Percentiles rank a stretch among this genome's conserved stretches.
These are phyloP conservation scores for Circinella umbellata DNA, from an alignment of 371 early-diverging fungal species.

Conservation along the genomic window DNA sequence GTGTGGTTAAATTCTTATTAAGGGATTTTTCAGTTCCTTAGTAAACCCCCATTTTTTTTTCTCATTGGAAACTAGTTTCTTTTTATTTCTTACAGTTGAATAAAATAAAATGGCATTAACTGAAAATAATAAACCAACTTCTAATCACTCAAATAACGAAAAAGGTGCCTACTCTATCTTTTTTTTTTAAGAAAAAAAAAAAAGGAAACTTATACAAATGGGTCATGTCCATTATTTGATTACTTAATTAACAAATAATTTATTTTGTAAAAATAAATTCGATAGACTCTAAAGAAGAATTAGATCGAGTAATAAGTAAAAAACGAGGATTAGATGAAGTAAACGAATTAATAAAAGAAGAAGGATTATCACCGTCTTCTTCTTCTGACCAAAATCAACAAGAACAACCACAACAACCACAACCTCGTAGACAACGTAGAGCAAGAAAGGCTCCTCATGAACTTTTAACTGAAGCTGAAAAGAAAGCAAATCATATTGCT, in stretches of 20 bases:
- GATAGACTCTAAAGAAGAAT: neutral
- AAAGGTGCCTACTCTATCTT: neutral
- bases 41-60: too few relatives aligned
- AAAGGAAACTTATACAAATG: neutral
- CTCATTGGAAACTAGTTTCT: too few relatives aligned
- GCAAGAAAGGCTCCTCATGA: conserved; percentile 63
- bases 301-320: neutral
- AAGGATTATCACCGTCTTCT: conserved; percentile 3
- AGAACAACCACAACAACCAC: conserved; percentile 13
- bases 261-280: neutral
- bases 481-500: conserved; percentile 94
- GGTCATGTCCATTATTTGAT: neutral
- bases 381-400: conserved; percentile 1
- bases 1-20: too few relatives aligned
- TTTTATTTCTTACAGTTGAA: too few relatives aligned
- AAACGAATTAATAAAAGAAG: neutral
- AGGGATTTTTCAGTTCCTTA: too few relatives aligned
- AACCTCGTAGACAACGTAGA: conserved; percentile 26
- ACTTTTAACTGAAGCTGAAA: conserved; percentile 91
- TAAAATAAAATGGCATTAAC: neutral
- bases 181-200: neutral
- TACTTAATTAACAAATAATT: neutral
- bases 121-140: neutral
- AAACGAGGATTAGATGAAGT: neutral
- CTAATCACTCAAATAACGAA: neutral